These are phyloP conservation scores for Quercus bicolor DNA, from an alignment of 306 rosid genomes.

Conservation along the genomic window DNA sequence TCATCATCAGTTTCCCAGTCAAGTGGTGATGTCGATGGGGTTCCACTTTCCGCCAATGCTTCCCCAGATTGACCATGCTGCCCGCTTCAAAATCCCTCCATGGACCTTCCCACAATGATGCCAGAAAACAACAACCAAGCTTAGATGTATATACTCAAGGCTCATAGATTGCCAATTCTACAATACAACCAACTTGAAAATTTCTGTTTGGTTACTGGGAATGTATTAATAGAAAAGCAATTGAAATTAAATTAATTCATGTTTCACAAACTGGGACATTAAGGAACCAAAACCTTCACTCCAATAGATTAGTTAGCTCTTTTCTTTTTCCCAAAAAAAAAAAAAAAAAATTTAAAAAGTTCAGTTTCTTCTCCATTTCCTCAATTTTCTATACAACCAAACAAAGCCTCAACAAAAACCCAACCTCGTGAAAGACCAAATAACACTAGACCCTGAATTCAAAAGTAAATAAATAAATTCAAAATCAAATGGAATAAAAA, in stretches of 20 bases:
- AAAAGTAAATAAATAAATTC: neutral
- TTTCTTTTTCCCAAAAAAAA: neutral
- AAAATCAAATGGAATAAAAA: slow-evolving; percentile 20
- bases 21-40: slow-evolving; percentile 86
- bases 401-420: slow-evolving; percentile 31
- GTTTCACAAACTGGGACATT: slow-evolving; percentile 6
- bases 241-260: neutral
- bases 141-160: neutral
- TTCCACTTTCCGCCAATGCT: slow-evolving; percentile 91
- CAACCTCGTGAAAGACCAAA: slow-evolving; percentile 16
- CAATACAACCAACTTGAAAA: neutral
- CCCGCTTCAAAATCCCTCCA: slow-evolving; percentile 68
- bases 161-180: neutral
- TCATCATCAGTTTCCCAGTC: slow-evolving; percentile 97
- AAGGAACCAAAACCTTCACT: neutral
- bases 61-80: slow-evolving; percentile 77
- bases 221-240: neutral
- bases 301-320: slow-evolving; percentile 11
- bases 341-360: neutral
- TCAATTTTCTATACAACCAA: slow-evolving; percentile 12
- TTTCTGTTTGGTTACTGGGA: neutral
- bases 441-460: slow-evolving; percentile 45
- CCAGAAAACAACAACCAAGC: neutral
- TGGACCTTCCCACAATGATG: slow-evolving; percentile 46
- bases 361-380: neutral